Evolutionary conservation across 345 rosid species (phyloP).

Genomic region (Eucalyptus erythrocorys): DNA sequence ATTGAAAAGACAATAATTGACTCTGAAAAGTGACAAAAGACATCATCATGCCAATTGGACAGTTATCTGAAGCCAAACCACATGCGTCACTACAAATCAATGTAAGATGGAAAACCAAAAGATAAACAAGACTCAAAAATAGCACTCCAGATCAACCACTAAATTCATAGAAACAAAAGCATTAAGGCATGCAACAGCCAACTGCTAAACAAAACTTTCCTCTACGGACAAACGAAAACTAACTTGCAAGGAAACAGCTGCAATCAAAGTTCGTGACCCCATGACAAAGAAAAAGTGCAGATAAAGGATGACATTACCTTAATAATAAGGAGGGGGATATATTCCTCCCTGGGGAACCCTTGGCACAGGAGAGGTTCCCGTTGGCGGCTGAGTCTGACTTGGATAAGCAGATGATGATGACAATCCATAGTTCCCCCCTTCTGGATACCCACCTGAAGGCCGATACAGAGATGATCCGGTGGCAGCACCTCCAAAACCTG

Average conservation of each 20-base stretch:
- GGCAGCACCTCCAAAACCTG: slow-evolving; percentile 4
- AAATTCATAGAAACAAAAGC: neutral
- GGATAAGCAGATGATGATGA: slow-evolving; percentile 48
- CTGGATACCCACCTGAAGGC: slow-evolving; percentile 65
- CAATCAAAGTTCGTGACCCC: neutral
- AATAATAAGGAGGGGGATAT: slow-evolving; percentile 74
- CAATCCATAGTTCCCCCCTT: slow-evolving; percentile 44
- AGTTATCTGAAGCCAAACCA: neutral
- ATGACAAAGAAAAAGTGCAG: neutral
- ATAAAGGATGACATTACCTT: slow-evolving; percentile 22
- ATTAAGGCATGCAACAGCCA: neutral
- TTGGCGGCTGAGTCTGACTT: slow-evolving; percentile 49
- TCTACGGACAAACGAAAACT: neutral
- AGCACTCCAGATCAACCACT: neutral
- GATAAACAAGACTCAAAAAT: neutral
- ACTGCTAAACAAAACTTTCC: neutral
- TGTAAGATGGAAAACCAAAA: neutral
- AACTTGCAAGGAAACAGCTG: neutral
- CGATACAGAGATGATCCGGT: slow-evolving; percentile 46
- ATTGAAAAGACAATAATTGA: neutral
- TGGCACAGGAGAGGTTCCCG: slow-evolving; percentile 57
- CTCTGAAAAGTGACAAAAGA: neutral
- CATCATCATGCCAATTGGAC: neutral
- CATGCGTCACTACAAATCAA: neutral
- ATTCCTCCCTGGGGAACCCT: slow-evolving; percentile 69